Percentiles rank a stretch among this genome's conserved stretches.
These are phyloP conservation scores for Tillandsia leiboldiana DNA, from an alignment of 176 grass and related monocot species.

Conservation along the genomic window DNA sequence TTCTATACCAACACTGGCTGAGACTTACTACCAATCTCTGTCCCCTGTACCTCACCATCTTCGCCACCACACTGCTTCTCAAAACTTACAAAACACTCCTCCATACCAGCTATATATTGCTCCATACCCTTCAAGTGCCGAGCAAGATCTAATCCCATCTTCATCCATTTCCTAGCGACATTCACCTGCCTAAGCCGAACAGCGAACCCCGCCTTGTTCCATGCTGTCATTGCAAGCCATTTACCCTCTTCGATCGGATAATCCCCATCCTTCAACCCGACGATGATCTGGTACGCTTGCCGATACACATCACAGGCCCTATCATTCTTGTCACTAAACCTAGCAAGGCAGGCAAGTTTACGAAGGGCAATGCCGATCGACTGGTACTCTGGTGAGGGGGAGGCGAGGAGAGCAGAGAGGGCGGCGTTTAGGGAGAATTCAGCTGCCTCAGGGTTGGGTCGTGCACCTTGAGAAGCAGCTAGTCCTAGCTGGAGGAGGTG, in stretches of 20 bases:
- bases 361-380: conserved; percentile 57
- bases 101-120: conserved; percentile 39
- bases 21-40: conserved; percentile 27
- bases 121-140: conserved; percentile 70
- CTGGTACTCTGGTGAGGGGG: conserved; percentile 55
- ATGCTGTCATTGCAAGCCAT: conserved; percentile 68
- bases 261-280: conserved; percentile 70
- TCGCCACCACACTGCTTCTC: conserved; percentile 38
- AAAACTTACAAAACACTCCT: conserved; percentile 47
- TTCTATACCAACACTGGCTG: conserved; percentile 53
- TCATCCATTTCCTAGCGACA: conserved; percentile 83
- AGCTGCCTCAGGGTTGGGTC: conserved; percentile 47
- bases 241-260: conserved; percentile 76
- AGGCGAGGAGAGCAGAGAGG: conserved; percentile 48
- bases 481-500: conserved; percentile 58
- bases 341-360: conserved; percentile 53
- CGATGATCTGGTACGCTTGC: conserved; percentile 77
- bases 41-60: conserved; percentile 12
- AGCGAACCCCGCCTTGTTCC: conserved; percentile 66
- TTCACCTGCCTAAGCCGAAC: conserved; percentile 38
- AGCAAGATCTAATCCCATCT: conserved; percentile 65
- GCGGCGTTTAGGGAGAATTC: conserved; percentile 64
- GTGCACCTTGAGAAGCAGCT: conserved; percentile 40
- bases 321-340: conserved; percentile 44
- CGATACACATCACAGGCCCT: conserved; percentile 52